Conservation (phyloP, 331 rosid genomes). For the Arachis monticola region DNA sequence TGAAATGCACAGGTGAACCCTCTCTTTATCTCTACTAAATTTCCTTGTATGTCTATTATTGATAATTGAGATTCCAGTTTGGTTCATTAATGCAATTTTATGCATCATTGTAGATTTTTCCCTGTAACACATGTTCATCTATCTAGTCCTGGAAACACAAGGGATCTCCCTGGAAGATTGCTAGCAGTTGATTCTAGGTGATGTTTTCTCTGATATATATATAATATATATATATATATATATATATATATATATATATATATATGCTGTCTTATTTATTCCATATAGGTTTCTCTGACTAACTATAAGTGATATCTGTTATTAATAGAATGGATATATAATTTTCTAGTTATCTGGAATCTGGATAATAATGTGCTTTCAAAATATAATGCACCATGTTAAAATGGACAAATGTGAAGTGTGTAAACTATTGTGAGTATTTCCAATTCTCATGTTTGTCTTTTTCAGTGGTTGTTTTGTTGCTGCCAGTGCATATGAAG, state of each 20-base stretch:
- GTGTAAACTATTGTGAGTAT: constrained; percentile 32
- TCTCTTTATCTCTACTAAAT: constrained; percentile 1
- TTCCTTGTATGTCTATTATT: constrained; percentile 20
- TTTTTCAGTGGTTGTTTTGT: constrained; percentile 91
- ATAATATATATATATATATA: too few species aligned
- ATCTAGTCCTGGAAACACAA: constrained; percentile 78
- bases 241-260: too few species aligned
- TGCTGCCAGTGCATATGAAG: constrained; percentile 90
- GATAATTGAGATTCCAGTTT: constrained; percentile 22
- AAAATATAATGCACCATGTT: too few species aligned
- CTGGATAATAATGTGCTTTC: too few species aligned
- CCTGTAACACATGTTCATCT: constrained; percentile 76
- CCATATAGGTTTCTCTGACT: not conserved
- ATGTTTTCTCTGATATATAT: constrained; percentile 26
- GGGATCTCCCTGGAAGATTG: constrained; percentile 85
- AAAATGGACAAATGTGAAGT: not conserved
- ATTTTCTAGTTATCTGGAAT: too few species aligned
- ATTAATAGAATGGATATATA: too few species aligned
- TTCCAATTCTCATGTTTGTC: constrained; percentile 36
- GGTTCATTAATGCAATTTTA: constrained; percentile 13
- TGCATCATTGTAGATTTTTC: constrained; percentile 65
- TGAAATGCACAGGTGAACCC: constrained; percentile 87
- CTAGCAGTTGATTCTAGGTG: constrained; percentile 83
- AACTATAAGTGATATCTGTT: too few species aligned
- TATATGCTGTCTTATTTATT: not conserved